Evolutionary conservation across 2,329 filamentous ascomycete genomes (phyloP).

Genomic region (Ophiostoma fasciatum): DNA sequence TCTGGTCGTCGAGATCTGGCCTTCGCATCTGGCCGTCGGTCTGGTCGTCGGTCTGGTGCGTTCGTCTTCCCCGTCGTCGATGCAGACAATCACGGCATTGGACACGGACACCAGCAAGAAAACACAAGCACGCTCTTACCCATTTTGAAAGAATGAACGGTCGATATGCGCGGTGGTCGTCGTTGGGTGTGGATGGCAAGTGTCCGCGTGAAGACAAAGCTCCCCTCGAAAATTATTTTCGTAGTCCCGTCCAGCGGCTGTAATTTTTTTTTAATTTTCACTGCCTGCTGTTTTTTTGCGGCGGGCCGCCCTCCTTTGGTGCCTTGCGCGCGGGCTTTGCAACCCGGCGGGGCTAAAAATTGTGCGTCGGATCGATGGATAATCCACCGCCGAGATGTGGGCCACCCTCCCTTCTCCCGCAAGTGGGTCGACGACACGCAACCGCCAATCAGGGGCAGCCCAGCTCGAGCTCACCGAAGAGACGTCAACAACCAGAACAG

Average conservation of each 20-base stretch:
- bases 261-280: constrained; percentile 10
- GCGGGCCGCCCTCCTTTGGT: constrained; percentile 3
- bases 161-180: constrained; percentile 17
- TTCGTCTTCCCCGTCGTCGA: too few species aligned
- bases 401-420: too few species aligned
- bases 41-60: too few species aligned
- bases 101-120: constrained; percentile 11
- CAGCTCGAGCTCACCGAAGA: too few species aligned
- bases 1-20: too few species aligned
- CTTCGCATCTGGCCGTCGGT: too few species aligned
- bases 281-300: constrained; percentile 4
- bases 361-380: constrained; percentile 11
- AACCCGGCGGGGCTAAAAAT: constrained; percentile 4
- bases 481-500: too few species aligned
- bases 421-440: too few species aligned
- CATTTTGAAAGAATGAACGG: constrained; percentile 29
- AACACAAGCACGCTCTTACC: constrained; percentile 32
- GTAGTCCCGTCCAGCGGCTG: constrained; percentile 4
- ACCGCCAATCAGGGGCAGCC: too few species aligned
- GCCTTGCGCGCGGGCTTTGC: constrained; percentile 8
- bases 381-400: too few species aligned
- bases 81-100: too few species aligned
- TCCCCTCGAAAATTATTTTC: constrained; percentile 13
- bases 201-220: constrained; percentile 1
- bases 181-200: constrained; percentile 5